phyloP scores from a whole-genome alignment of 2,329 filamentous ascomycete genomes.

The Calonectria montana region DNA sequence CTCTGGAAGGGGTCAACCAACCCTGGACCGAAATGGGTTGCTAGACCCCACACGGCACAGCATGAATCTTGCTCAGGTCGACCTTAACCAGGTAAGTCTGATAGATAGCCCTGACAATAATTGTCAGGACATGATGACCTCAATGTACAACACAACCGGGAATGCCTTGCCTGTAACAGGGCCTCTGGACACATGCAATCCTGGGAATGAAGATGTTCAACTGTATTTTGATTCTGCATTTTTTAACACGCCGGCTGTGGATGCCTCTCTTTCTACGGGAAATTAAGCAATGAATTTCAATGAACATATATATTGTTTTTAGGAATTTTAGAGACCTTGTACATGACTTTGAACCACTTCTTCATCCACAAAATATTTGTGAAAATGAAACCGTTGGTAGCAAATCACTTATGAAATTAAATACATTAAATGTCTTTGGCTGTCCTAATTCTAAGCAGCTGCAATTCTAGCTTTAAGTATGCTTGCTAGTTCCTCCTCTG shows the following conservation, averaged over 20 bases:
- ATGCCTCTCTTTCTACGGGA: neutral
- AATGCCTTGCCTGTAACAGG: neutral
- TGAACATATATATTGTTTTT: neutral
- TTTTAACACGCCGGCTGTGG: neutral
- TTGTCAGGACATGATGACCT: neutral
- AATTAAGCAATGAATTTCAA: neutral
- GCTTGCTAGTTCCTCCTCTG: neutral
- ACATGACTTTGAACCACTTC: neutral
- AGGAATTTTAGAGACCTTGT: neutral
- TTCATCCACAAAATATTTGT: too few relatives aligned
- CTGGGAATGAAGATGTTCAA: neutral
- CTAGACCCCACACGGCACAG: neutral
- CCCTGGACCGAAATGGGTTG: neutral
- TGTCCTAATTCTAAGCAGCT: neutral
- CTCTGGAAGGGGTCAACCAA: neutral
- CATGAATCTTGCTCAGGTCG: neutral
- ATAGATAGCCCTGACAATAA: neutral
- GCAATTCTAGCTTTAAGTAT: neutral
- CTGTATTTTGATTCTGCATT: constrained; percentile 10
- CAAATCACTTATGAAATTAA: too few relatives aligned
- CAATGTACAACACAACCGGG: constrained; percentile 1
- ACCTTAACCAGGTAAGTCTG: neutral
- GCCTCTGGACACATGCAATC: constrained; percentile 1
- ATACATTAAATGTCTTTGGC: neutral
- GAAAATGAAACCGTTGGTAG: too few relatives aligned